Conservation (phyloP, 1,284 basidiomycete species). For the Ceratobasidium sp. region DNA sequence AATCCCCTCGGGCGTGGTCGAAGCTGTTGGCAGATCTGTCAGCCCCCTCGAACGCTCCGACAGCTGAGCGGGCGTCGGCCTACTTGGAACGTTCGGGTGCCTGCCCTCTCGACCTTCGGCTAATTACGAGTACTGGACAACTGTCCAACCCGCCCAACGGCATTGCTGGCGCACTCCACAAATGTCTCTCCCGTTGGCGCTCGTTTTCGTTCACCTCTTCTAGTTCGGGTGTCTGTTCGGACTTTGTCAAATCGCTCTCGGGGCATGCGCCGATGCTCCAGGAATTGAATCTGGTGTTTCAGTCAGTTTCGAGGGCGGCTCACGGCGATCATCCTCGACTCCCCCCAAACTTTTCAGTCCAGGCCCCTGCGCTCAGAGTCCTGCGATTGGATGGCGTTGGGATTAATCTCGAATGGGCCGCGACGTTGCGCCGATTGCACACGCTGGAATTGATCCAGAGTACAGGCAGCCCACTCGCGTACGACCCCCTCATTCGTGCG, state of each 20-base stretch:
- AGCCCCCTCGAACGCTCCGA: conserved; percentile 12
- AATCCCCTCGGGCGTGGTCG: conserved; percentile 40
- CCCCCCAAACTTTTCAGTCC: conserved; percentile 37
- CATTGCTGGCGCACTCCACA: conserved; percentile 10
- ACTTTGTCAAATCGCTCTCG: conserved; percentile 35
- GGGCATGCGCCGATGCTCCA: conserved; percentile 20
- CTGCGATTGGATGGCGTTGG: conserved; percentile 36
- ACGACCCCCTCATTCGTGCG: conserved; percentile 23
- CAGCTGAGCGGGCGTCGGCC: conserved; percentile 23
- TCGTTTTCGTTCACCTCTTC: conserved; percentile 38
- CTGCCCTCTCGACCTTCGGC: conserved; percentile 38
- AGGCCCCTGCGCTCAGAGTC: conserved; percentile 17
- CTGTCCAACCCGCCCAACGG: conserved; percentile 28
- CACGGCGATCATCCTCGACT: conserved; percentile 38
- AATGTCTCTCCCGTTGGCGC: conserved; percentile 37
- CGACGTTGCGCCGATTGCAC: conserved; percentile 27
- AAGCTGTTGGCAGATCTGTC: conserved; percentile 35
- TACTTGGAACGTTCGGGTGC: conserved; percentile 40
- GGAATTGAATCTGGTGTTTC: conserved; percentile 35
- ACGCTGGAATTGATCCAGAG: conserved; percentile 36
- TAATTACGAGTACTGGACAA: conserved; percentile 25
- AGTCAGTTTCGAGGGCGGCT: conserved; percentile 15
- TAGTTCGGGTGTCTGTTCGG: conserved; percentile 18
- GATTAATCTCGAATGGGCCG: conserved; percentile 29
- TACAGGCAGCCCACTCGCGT: conserved; percentile 20